Conservation (phyloP, 495 filamentous ascomycete genomes). For the Podospora appendiculata region DNA sequence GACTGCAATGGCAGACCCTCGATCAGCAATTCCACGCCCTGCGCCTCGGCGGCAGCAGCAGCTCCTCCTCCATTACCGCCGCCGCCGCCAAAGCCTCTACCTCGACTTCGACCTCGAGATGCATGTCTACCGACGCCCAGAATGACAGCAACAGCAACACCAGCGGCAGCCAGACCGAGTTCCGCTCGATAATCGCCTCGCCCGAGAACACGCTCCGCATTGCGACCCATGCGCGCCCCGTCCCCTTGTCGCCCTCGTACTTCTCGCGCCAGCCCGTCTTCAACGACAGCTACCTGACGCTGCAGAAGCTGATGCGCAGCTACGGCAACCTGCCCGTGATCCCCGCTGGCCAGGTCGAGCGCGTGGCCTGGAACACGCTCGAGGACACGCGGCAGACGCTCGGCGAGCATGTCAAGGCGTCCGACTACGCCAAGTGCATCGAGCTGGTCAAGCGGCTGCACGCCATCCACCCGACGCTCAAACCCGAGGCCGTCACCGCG, state of each 20-base stretch:
- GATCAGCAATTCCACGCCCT: constrained; percentile 20
- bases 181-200: constrained; percentile 14
- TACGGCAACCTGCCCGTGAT: constrained; percentile 66
- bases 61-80: too few relatives aligned
- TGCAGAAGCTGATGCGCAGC: constrained; percentile 62
- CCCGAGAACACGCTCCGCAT: constrained; percentile 4
- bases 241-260: constrained; percentile 84
- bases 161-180: not conserved
- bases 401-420: constrained; percentile 69
- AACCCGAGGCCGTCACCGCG: constrained; percentile 57
- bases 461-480: constrained; percentile 71
- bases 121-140: constrained; percentile 12
- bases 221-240: constrained; percentile 49
- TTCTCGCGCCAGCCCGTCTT: constrained; percentile 81
- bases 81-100: not conserved
- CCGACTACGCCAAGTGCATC: constrained; percentile 71
- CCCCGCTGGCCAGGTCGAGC: constrained; percentile 53
- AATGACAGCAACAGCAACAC: not conserved
- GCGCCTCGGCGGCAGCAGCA: constrained; percentile 1
- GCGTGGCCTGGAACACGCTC: constrained; percentile 78
- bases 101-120: constrained; percentile 4
- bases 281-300: constrained; percentile 71
- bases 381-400: constrained; percentile 64
- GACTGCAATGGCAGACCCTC: constrained; percentile 15
- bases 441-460: constrained; percentile 72